Conservation (phyloP, 768 basidiomycete species). For the Epithele typhae region DNA sequence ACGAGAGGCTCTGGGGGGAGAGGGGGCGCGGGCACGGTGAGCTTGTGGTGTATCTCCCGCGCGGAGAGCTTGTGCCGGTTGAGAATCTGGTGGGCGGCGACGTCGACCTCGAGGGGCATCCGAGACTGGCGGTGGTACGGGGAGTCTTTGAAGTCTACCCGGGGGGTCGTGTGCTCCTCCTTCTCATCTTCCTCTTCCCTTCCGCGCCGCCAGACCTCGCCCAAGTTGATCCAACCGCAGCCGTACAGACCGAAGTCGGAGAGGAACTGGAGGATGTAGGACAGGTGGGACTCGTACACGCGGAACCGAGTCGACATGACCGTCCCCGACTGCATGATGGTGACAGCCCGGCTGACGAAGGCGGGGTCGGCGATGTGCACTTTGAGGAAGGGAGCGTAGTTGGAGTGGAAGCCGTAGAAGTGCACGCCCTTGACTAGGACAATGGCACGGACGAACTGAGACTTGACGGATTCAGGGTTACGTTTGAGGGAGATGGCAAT, state of each 20-base stretch:
- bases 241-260: slow-evolving; percentile 94
- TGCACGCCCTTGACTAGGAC: slow-evolving; percentile 89
- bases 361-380: slow-evolving; percentile 71
- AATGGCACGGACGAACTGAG: slow-evolving; percentile 69
- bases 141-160: slow-evolving; percentile 39
- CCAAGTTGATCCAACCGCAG: slow-evolving; percentile 83
- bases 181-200: slow-evolving; percentile 28
- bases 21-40: slow-evolving; percentile 52
- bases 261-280: slow-evolving; percentile 86
- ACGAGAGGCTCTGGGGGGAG: slow-evolving; percentile 70
- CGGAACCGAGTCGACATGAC: slow-evolving; percentile 77
- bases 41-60: slow-evolving; percentile 64
- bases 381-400: slow-evolving; percentile 86
- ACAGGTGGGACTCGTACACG: slow-evolving; percentile 88
- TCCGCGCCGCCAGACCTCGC: slow-evolving; percentile 59
- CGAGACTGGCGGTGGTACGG: slow-evolving; percentile 64
- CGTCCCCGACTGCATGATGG: slow-evolving; percentile 77
- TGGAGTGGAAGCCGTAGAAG: slow-evolving; percentile 91
- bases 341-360: slow-evolving; percentile 60
- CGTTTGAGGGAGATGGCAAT: slow-evolving; percentile 78
- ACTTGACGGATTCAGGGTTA: slow-evolving; percentile 53
- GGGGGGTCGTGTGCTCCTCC: neutral
- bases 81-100: slow-evolving; percentile 74
- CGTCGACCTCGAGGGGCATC: slow-evolving; percentile 80
- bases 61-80: slow-evolving; percentile 68